Evolutionary conservation across 768 basidiomycete genomes (phyloP).

Genomic region (Peribolospora kevripleyi): DNA sequence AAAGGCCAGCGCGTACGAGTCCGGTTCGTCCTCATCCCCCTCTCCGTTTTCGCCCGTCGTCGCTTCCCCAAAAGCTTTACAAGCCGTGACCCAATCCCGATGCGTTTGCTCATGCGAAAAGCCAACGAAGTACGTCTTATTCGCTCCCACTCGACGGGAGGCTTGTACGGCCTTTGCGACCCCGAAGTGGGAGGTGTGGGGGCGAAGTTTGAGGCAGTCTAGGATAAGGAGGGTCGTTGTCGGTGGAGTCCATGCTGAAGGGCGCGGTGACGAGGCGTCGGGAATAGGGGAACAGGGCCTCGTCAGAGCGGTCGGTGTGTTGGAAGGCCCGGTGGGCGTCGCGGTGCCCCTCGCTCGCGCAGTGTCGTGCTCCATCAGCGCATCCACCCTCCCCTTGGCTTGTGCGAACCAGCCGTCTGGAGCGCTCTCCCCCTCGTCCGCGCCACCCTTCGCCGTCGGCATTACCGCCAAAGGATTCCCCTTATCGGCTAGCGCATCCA

Average conservation of each 20-base stretch:
- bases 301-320: not conserved
- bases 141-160: slow-evolving; percentile 34
- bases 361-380: not conserved
- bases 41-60: no score
- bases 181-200: slow-evolving; percentile 60
- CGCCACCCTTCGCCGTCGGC: not conserved
- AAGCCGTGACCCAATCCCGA: not conserved
- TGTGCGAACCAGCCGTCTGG: not conserved
- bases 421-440: slow-evolving; percentile 5
- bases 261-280: slow-evolving; percentile 18
- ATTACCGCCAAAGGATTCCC: no score
- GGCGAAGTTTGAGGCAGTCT: slow-evolving; percentile 43
- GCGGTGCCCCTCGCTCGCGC: not conserved
- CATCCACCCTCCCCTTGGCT: slow-evolving; percentile 4
- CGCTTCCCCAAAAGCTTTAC: not conserved
- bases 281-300: not conserved
- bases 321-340: not conserved
- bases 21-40: no score
- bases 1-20: no score
- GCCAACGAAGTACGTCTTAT: slow-evolving; percentile 45
- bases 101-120: slow-evolving; percentile 19
- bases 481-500: no score
- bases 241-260: slow-evolving; percentile 8
- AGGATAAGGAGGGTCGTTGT: slow-evolving; percentile 32
- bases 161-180: slow-evolving; percentile 35